These are phyloP conservation scores for Diaporthe aspalathi DNA, from an alignment of 2,329 filamentous ascomycete genomes.

Conservation along the genomic window DNA sequence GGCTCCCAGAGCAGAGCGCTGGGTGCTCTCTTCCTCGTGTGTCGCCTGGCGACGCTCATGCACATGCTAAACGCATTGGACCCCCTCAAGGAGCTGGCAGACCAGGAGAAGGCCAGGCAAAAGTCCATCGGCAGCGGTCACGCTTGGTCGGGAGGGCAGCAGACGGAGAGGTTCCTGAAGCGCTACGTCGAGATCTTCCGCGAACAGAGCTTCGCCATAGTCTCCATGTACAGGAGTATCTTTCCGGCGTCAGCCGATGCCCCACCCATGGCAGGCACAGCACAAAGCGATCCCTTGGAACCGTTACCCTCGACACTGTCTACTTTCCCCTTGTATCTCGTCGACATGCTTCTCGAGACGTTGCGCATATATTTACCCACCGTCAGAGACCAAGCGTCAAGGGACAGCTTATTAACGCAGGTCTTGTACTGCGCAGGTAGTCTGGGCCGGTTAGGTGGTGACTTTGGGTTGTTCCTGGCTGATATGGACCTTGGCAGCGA, in stretches of 20 bases:
- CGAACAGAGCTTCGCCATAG: constrained; percentile 95
- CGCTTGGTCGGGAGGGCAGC: constrained; percentile 79
- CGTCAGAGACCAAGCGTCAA: constrained; percentile 80
- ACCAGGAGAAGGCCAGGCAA: constrained; percentile 76
- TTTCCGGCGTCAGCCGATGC: constrained; percentile 69
- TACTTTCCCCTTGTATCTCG: constrained; percentile 86
- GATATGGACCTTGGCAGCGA: constrained; percentile 59
- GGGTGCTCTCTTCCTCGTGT: constrained; percentile 87
- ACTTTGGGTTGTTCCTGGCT: constrained; percentile 91
- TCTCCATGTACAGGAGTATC: constrained; percentile 93
- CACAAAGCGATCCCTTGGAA: constrained; percentile 56
- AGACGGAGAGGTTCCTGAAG: constrained; percentile 94
- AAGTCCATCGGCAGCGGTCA: constrained; percentile 53
- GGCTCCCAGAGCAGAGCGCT: constrained; percentile 72
- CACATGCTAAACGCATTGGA: constrained; percentile 85
- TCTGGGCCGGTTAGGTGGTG: constrained; percentile 87
- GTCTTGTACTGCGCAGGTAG: constrained; percentile 94
- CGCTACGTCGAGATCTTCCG: constrained; percentile 97
- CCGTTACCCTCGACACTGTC: constrained; percentile 80
- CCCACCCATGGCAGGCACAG: constrained; percentile 21
- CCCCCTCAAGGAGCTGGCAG: constrained; percentile 87
- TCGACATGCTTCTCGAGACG: constrained; percentile 83
- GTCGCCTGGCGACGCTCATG: constrained; percentile 82
- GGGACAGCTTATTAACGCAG: constrained; percentile 91
- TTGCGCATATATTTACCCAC: constrained; percentile 82